phyloP scores from a whole-genome alignment of 1,139 yeast species.

The Suhomyces yuchorum region DNA sequence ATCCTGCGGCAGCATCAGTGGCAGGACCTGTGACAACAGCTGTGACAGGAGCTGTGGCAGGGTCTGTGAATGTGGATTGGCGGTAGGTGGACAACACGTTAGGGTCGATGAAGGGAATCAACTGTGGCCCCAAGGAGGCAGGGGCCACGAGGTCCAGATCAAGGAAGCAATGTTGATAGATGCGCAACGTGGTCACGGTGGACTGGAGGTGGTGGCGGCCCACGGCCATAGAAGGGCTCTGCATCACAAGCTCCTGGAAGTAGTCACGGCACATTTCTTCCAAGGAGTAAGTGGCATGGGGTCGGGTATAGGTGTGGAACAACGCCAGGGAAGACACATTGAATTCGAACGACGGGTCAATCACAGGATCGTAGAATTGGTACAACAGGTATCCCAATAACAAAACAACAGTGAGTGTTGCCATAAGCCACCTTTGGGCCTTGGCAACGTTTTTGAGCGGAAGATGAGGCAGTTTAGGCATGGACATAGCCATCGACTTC shows the following conservation, averaged over 20 bases:
- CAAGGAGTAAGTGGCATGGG: neutral
- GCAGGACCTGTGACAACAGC: too few species aligned
- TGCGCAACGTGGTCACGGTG: slow-evolving; percentile 13
- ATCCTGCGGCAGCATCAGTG: too few species aligned
- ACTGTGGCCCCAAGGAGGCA: slow-evolving; percentile 4
- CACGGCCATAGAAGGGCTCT: neutral
- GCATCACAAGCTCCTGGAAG: slow-evolving; percentile 1
- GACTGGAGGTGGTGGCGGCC: slow-evolving; percentile 9
- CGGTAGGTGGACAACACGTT: too few species aligned
- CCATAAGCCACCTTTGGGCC: neutral
- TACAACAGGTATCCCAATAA: neutral
- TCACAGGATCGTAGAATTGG: neutral
- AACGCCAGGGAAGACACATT: neutral
- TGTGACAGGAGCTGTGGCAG: too few species aligned
- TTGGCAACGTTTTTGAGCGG: neutral
- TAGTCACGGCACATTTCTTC: neutral
- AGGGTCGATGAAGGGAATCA: slow-evolving; percentile 12
- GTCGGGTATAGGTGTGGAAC: neutral
- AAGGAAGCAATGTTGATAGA: slow-evolving; percentile 14
- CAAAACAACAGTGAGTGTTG: neutral
- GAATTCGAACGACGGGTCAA: neutral
- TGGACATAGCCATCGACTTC: too few species aligned
- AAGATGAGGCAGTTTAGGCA: neutral
- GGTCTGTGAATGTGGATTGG: too few species aligned
- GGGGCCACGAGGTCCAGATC: neutral